phyloP scores from a whole-genome alignment of 2,329 filamentous ascomycete species.

The Fusarium lateritium region DNA sequence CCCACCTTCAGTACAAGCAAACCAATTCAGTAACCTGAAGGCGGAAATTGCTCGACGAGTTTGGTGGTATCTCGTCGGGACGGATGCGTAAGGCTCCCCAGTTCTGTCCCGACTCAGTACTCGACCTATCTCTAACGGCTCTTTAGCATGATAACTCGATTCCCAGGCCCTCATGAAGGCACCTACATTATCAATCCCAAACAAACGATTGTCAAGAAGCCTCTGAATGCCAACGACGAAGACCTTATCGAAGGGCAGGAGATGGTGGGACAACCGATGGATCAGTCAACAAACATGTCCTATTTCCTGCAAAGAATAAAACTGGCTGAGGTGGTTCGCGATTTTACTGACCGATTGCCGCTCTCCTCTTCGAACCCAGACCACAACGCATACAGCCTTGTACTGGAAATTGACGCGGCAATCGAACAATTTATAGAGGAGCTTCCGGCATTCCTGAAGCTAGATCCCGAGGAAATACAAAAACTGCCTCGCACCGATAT shows the following conservation, averaged over 20 bases:
- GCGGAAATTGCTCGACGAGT: conserved; percentile 58
- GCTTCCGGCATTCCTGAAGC: conserved; percentile 50
- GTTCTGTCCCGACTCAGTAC: neutral
- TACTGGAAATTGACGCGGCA: conserved; percentile 53
- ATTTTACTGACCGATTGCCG: conserved; percentile 53
- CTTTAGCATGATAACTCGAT: conserved; percentile 55
- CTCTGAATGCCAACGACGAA: conserved; percentile 57
- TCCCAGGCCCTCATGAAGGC: conserved; percentile 54
- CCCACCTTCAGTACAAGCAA: conserved; percentile 29
- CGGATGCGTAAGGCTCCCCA: conserved; percentile 55
- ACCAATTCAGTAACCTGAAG: conserved; percentile 46
- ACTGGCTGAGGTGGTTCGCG: conserved; percentile 56
- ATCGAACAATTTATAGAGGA: conserved; percentile 50
- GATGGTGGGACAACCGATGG: conserved; percentile 49
- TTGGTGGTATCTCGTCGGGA: conserved; percentile 62
- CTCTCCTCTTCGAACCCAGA: conserved; percentile 49
- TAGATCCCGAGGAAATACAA: conserved; percentile 38
- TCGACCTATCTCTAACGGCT: conserved; percentile 15
- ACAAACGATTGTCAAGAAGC: conserved; percentile 58
- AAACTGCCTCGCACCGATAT: conserved; percentile 44
- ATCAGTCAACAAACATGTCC: conserved; percentile 55
- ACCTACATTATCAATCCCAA: conserved; percentile 56
- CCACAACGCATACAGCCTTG: conserved; percentile 50
- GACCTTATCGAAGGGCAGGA: conserved; percentile 53
- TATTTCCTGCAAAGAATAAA: conserved; percentile 57